These are phyloP conservation scores for Teunomyces funiuensis DNA, from an alignment of 805 yeast species.

Conservation along the genomic window DNA sequence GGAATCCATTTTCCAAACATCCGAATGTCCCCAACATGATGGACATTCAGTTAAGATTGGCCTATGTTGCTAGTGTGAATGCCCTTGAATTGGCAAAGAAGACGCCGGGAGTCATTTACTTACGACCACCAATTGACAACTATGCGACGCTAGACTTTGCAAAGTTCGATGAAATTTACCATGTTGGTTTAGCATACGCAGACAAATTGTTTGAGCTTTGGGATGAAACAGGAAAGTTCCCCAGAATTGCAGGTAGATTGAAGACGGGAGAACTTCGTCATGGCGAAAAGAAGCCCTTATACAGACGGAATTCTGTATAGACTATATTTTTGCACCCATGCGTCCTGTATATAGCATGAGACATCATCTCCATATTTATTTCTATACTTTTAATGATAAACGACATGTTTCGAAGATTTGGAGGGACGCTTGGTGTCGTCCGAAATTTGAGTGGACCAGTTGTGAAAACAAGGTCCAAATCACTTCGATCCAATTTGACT, in stretches of 20 bases:
- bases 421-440: neutral
- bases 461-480: too few relatives aligned
- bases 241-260: slow-evolving; percentile 56
- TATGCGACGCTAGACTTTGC: slow-evolving; percentile 92
- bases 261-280: slow-evolving; percentile 12
- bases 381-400: neutral
- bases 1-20: slow-evolving; percentile 85
- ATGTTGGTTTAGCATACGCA: slow-evolving; percentile 78
- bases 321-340: slow-evolving; percentile 1
- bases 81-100: slow-evolving; percentile 85
- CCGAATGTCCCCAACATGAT: slow-evolving; percentile 94
- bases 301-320: slow-evolving; percentile 67
- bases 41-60: slow-evolving; percentile 88
- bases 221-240: slow-evolving; percentile 54
- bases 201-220: slow-evolving; percentile 53
- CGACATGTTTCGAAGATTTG: neutral
- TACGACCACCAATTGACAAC: slow-evolving; percentile 91
- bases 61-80: slow-evolving; percentile 92
- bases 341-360: neutral
- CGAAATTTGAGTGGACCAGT: neutral
- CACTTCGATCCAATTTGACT: neutral
- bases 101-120: slow-evolving; percentile 80
- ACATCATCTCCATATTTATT: neutral
- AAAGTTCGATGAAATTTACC: slow-evolving; percentile 84
- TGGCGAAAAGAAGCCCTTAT: slow-evolving; percentile 26